A percentile compares a stretch with the other conserved stretches of the same genome.
Conservation (phyloP, 2,329 filamentous ascomycete genomes). For the Fusarium piperis region DNA sequence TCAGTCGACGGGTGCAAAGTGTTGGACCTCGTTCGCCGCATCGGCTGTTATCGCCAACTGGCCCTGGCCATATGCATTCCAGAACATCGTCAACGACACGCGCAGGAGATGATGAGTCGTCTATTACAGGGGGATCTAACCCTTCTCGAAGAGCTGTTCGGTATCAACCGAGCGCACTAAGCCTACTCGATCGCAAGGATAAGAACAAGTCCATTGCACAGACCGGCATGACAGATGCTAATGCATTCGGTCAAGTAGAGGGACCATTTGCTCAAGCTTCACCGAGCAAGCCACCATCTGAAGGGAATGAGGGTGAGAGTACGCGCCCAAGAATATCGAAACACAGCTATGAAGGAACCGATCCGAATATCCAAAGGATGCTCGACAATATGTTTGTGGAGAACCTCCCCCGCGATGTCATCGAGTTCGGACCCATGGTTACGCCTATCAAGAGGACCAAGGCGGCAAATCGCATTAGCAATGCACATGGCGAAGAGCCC, state of each 20-base stretch:
- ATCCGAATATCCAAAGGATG: conserved; percentile 74
- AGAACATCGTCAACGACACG: conserved; percentile 48
- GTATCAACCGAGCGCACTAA: conserved; percentile 68
- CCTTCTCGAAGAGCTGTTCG: conserved; percentile 59
- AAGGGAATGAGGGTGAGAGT: conserved; percentile 44
- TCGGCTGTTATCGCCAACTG: conserved; percentile 46
- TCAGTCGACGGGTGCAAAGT: conserved; percentile 59
- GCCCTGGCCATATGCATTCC: conserved; percentile 49
- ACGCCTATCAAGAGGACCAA: conserved; percentile 71
- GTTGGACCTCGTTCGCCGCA: conserved; percentile 44
- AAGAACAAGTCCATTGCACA: conserved; percentile 67
- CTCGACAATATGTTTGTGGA: conserved; percentile 86
- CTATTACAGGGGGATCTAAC: conserved; percentile 54
- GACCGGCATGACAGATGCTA: conserved; percentile 67
- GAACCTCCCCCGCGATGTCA: conserved; percentile 72
- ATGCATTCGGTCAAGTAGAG: conserved; percentile 69
- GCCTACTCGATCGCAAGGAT: conserved; percentile 67
- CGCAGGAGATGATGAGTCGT: conserved; percentile 47
- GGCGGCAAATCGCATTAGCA: conserved; percentile 58
- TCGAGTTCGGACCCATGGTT: conserved; percentile 83
- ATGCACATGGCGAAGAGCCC: conserved; percentile 53
- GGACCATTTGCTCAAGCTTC: conserved; percentile 59
- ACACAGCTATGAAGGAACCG: conserved; percentile 87
- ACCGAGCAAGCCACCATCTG: conserved; percentile 32
- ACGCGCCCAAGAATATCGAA: conserved; percentile 61